Percentiles rank a stretch among this genome's conserved stretches.
Conservation (phyloP, 2,329 filamentous ascomycete genomes). For the Beauveria bassiana region DNA sequence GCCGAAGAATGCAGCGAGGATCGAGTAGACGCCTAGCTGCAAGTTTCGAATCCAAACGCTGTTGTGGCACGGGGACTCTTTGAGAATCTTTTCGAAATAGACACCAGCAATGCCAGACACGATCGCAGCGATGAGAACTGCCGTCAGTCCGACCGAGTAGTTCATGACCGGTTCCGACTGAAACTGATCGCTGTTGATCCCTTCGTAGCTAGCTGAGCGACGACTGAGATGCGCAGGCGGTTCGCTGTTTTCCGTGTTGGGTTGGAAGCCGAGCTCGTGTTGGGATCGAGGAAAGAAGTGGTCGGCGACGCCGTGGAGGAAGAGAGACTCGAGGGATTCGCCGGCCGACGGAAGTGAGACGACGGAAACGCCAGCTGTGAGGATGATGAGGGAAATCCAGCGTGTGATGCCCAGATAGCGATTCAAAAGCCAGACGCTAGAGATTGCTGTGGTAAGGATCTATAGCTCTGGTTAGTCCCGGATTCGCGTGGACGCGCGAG, state of each 20-base stretch:
- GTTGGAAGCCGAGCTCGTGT: slow-evolving; percentile 60
- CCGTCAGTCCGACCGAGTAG: slow-evolving; percentile 67
- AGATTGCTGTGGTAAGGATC: slow-evolving; percentile 83
- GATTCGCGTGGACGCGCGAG: background rate
- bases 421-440: slow-evolving; percentile 71
- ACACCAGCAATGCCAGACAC: slow-evolving; percentile 81
- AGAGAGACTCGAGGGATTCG: slow-evolving; percentile 47
- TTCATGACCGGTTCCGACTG: slow-evolving; percentile 55
- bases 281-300: slow-evolving; percentile 72
- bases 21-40: slow-evolving; percentile 87
- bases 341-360: slow-evolving; percentile 67
- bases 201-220: slow-evolving; percentile 84
- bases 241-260: slow-evolving; percentile 22
- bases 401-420: slow-evolving; percentile 62
- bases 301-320: slow-evolving; percentile 55
- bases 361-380: slow-evolving; percentile 75
- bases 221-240: slow-evolving; percentile 32
- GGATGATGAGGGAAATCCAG: slow-evolving; percentile 72
- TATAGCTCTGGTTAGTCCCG: slow-evolving; percentile 19
- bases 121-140: slow-evolving; percentile 69
- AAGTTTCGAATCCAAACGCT: slow-evolving; percentile 94
- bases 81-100: slow-evolving; percentile 85
- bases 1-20: slow-evolving; percentile 80
- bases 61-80: slow-evolving; percentile 66
- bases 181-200: slow-evolving; percentile 59